phyloP scores from a whole-genome alignment of 2,329 filamentous ascomycete genomes.

The Epichloe aotearoae region DNA sequence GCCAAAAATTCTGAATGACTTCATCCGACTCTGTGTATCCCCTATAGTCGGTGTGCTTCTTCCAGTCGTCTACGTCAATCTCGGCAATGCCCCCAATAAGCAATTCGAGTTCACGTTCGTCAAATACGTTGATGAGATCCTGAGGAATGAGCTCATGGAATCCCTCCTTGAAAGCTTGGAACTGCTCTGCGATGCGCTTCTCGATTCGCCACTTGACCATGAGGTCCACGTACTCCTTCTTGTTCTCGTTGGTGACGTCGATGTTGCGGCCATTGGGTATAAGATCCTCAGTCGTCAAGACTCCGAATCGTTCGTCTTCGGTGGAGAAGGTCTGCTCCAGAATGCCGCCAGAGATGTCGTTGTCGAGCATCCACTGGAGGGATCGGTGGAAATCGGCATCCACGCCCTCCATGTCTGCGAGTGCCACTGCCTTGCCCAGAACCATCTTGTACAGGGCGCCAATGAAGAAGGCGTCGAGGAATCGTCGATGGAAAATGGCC shows the following conservation, averaged over 20 bases:
- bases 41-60: conserved; percentile 99
- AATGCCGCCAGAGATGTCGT: conserved; percentile 84
- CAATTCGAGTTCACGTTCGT: conserved; percentile 91
- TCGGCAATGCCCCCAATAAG: conserved; percentile 98
- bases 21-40: conserved; percentile 97
- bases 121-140: conserved; percentile 95
- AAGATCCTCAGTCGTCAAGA: conserved; percentile 85
- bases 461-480: conserved; percentile 98
- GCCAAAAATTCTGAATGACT: conserved; percentile 98
- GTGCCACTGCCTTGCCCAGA: conserved; percentile 75
- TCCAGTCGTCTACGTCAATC: conserved; percentile 99
- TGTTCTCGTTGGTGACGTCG: conserved; percentile 96
- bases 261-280: conserved; percentile 85
- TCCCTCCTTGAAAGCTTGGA: conserved; percentile 92
- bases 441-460: conserved; percentile 99
- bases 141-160: conserved; percentile 96
- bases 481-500: conserved; percentile 94
- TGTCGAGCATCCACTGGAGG: conserved; percentile 94
- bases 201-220: conserved; percentile 99
- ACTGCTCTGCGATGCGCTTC: conserved; percentile 96
- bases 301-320: conserved; percentile 93
- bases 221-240: conserved; percentile 95
- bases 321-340: conserved; percentile 94
- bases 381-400: conserved; percentile 96
- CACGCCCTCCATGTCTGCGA: conserved; percentile 97